Base-by-base conservation (phyloP, 441 rosid genomes). In the Euphorbia schlechtendalii region DNA sequence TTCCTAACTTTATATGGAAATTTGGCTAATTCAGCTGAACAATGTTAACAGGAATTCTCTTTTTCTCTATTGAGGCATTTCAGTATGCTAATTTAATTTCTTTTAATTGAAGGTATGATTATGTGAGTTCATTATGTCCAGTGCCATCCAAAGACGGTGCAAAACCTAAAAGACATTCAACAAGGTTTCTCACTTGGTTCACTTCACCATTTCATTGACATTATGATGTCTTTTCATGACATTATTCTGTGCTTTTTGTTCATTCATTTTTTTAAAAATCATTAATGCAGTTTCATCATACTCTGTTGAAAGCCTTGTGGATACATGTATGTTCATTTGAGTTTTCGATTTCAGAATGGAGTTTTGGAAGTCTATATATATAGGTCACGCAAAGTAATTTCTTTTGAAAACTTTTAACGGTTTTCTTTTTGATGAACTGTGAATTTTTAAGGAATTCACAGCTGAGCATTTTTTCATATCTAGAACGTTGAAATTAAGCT, bases 81-180 rank as follows among this genome's bases (percentile, higher is more conserved):
- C 34, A 25, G 3, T 17, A n/a, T 54, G 54, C 72, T 74, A 28
- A 71, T 34, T 71, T 65, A 9, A 17, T 38, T 1, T 59, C 25
- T 18, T 60, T 64, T 32, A 32, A 53, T 69, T 83, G 68, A 74
- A 92, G 96, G 84, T 69, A 77, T 54, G 81, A 75, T 24, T 93
- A 85, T 73, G 66, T 93, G 61, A 77, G 77, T 59, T 81, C 89
- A 45, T 72, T 90, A 69, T 90, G 91, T 76, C 92, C 84, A 61
- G 85, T 78, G 64, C 76, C 74, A 67, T 71, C 78, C 65, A 74
- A 62, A 71, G 77, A 56, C 68, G 67, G 59, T 61, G 54, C 53
- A 61, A 80, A 73, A 65, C 61, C 80, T 0, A 82, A 79, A 67
- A 77, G 71, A 61, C 61, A 66, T 66, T 77, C 75, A 3, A 87